Evolutionary conservation across 805 yeast species (phyloP).

Genomic region (Kuraishia capsulata): DNA sequence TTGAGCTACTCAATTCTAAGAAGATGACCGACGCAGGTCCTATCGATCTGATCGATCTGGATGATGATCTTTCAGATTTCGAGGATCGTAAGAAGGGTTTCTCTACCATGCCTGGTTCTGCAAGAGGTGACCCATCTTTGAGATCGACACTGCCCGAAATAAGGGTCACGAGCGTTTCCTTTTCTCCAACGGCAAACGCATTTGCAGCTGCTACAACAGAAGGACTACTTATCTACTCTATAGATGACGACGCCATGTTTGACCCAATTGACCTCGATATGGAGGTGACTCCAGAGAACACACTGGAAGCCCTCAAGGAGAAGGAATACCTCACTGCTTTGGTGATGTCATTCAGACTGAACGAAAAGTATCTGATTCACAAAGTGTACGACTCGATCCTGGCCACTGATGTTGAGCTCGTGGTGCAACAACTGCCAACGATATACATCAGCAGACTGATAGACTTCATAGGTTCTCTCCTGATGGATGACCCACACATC

Average conservation of each 20-base stretch:
- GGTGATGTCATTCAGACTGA: conserved; percentile 89
- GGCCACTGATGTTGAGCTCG: conserved; percentile 55
- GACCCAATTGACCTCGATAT: conserved; percentile 94
- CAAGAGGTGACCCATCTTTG: conserved; percentile 65
- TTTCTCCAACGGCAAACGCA: conserved; percentile 83
- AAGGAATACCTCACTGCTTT: conserved; percentile 66
- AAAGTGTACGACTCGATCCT: conserved; percentile 70
- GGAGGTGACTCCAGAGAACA: conserved; percentile 80
- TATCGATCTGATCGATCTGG: conserved; percentile 68
- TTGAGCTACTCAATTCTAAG: conserved; percentile 66
- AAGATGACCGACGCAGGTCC: conserved; percentile 87
- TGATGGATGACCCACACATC: conserved; percentile 68
- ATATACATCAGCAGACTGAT: conserved; percentile 67
- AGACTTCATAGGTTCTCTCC: conserved; percentile 57
- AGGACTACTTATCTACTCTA: conserved; percentile 75
- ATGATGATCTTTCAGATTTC: conserved; percentile 77
- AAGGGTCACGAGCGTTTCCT: conserved; percentile 68
- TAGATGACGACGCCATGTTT: conserved; percentile 65
- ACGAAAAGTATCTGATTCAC: conserved; percentile 67
- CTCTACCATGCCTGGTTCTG: conserved; percentile 75
- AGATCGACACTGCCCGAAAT: conserved; percentile 74
- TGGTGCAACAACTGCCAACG: conserved; percentile 62
- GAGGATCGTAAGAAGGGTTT: conserved; percentile 66
- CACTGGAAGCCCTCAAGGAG: conserved; percentile 49
- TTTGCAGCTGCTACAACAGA: conserved; percentile 96